Evolutionary conservation across 192 early-diverging fungal species (phyloP), one percentile per base, ranked within the genome.

Genomic region (Gigaspora rosea): DNA sequence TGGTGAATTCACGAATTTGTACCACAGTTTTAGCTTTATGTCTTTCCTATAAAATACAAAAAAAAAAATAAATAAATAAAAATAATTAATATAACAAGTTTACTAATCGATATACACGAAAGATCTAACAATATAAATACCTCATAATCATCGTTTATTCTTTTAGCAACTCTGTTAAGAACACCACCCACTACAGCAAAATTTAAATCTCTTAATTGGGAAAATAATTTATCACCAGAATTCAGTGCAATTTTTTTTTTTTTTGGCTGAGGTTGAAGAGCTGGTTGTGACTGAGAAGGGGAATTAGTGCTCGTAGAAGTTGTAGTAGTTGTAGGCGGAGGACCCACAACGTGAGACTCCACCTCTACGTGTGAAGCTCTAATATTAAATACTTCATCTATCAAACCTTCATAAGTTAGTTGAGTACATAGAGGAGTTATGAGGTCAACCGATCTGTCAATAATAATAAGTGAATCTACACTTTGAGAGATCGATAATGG

Each of bases 341-440:
- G 76, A 27, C 83, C 84, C 18, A 88, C 84, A 15, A 94, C 70
- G n/a, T 86, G 75, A 8, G 91, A 83, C 78, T 96, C 92, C 18
- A 95, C 77, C 74, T 93, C 92, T 1, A 93, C 90, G 79, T 94
- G 92, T 0, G 91, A 85, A 54, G 86, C 80, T 83, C 83, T 81
- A 51, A 99, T 96, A 8, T 93, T 92, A 78, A 93, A 96, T 10
- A 93, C 87, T 81, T 99, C 97, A 82, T 97, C 96, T 75, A 99
- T 91, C 27, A 99, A 85, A 5, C 97, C 97, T 84, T 98, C 94
- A 81, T 98, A 99, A 0, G 97, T 98, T 72, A 98, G 85, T 80
- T 97, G 95, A 0, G 96, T 99, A 77, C 95, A 92, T 47, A 99
- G 82, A 10, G 96, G 97, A 5, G 96, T 98, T 48, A 95, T 85